Evolutionary conservation across 345 rosid genomes (phyloP).

Genomic region (Moringa oleifera): DNA sequence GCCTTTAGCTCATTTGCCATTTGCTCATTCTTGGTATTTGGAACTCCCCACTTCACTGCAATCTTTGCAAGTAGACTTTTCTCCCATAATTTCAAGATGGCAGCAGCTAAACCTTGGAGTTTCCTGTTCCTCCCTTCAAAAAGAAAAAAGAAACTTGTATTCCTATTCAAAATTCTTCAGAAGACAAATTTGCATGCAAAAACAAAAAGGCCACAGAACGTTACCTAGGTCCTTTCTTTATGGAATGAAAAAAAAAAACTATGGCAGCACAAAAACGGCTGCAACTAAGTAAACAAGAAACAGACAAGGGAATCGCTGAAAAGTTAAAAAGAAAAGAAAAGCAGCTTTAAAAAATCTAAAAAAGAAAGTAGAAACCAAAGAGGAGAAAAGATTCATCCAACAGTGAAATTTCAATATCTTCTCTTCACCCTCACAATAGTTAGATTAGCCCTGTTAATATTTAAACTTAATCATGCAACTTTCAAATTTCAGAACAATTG

Average conservation of each 20-base stretch:
- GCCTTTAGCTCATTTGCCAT: slow-evolving; percentile 85
- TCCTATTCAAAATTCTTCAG: slow-evolving; percentile 11
- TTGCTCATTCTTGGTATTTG: slow-evolving; percentile 64
- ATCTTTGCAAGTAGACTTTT: slow-evolving; percentile 68
- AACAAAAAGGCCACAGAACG: slow-evolving; percentile 2
- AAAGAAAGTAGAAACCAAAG: background rate
- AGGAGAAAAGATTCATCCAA: background rate
- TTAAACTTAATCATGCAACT: background rate
- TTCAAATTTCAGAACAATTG: background rate
- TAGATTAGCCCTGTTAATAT: background rate
- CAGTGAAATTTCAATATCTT: no score
- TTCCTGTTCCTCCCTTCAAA: slow-evolving; percentile 64
- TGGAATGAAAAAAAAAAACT: background rate
- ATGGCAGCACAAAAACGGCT: no score
- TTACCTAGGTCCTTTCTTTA: background rate
- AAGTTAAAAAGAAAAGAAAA: background rate
- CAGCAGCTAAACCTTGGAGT: slow-evolving; percentile 83
- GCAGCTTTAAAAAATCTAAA: background rate
- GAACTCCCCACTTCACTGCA: slow-evolving; percentile 82
- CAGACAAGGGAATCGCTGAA: background rate
- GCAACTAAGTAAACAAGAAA: background rate
- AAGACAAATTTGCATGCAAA: slow-evolving; percentile 9
- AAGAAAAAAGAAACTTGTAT: slow-evolving; percentile 14
- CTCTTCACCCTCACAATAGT: background rate
- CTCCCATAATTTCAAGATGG: slow-evolving; percentile 77